phyloP scores from a whole-genome alignment of 2,329 filamentous ascomycete species.

The Blastomyces percursus region DNA sequence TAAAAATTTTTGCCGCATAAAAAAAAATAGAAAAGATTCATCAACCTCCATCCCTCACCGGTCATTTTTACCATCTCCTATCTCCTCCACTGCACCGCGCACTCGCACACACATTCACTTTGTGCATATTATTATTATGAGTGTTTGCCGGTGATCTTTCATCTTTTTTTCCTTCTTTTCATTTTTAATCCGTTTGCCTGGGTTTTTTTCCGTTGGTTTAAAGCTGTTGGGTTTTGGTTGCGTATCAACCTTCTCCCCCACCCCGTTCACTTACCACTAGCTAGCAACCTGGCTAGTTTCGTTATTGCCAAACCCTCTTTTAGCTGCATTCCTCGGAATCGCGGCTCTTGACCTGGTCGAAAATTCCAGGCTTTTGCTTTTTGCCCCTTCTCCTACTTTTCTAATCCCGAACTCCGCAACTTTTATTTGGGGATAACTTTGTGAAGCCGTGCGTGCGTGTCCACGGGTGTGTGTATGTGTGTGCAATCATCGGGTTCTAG shows the following conservation, averaged over 20 bases:
- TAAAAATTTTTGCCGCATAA: neutral
- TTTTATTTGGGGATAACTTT: neutral
- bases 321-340: neutral
- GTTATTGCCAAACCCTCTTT: neutral
- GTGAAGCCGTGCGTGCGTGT: neutral
- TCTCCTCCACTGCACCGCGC: neutral
- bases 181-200: neutral
- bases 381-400: neutral
- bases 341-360: neutral
- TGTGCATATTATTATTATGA: slow-evolving; percentile 2
- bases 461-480: no score
- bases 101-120: neutral
- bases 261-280: neutral
- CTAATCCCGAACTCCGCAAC: neutral
- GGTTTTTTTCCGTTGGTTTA: neutral
- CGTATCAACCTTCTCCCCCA: neutral
- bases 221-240: neutral
- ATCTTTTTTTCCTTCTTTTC: neutral
- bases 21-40: neutral
- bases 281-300: neutral
- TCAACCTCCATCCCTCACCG: neutral
- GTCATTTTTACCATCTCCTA: neutral
- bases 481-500: neutral
- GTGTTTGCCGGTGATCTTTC: neutral
- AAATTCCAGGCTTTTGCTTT: neutral